Conservation (phyloP, 2,329 filamentous ascomycete genomes). For the Xylariomycetidae sp. region DNA sequence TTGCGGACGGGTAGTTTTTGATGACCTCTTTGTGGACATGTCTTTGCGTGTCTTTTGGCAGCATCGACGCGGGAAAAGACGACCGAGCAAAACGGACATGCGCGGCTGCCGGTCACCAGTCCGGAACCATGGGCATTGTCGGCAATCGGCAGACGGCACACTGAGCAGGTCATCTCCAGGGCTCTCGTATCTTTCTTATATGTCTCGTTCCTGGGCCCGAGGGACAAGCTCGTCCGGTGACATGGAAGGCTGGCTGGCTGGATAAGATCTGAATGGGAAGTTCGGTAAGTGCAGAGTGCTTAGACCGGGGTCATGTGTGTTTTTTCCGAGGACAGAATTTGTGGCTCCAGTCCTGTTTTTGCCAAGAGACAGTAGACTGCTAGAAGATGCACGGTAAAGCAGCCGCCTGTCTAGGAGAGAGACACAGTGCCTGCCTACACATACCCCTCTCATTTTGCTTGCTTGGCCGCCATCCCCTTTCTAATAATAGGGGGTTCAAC, state of each 20-base stretch:
- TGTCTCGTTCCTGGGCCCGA: no score
- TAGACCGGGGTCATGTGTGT: conserved; percentile 1
- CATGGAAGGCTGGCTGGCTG: background rate
- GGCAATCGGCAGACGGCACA: background rate
- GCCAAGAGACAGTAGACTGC: background rate
- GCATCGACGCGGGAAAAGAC: background rate
- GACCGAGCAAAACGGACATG: background rate
- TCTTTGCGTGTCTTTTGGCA: background rate
- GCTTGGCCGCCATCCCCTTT: no score
- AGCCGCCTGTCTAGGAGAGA: no score
- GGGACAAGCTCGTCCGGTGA: no score
- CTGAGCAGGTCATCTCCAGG: background rate
- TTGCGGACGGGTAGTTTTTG: conserved; percentile 1
- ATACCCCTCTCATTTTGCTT: no score
- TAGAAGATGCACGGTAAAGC: no score
- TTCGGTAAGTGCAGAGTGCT: no score
- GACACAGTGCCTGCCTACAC: no score
- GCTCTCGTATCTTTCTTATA: background rate
- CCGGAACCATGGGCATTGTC: background rate
- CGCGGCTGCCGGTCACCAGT: no score
- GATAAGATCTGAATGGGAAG: background rate
- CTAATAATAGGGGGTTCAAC: conserved; percentile 2
- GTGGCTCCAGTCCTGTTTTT: background rate
- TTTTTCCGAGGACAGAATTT: conserved; percentile 8
- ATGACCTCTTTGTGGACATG: background rate